phyloP scores from a whole-genome alignment of 768 basidiomycete species.

The Dictyophora rubrovolvata region DNA sequence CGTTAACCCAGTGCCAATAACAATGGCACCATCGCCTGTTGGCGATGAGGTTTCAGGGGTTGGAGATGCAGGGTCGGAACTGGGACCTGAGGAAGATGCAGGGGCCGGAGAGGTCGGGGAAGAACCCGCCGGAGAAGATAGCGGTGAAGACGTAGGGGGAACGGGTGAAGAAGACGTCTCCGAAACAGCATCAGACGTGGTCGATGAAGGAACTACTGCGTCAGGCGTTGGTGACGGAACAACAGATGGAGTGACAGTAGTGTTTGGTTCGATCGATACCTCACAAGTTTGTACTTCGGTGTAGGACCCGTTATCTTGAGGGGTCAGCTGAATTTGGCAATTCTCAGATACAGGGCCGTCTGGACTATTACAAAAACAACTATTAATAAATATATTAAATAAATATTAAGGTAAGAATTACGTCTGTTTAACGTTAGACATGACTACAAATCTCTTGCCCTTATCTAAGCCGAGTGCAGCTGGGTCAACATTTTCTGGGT shows the following conservation, averaged over 20 bases:
- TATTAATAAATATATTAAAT: not conserved
- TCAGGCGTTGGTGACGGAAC: not conserved
- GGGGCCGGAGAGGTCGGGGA: constrained; percentile 6
- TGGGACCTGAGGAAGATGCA: constrained; percentile 8
- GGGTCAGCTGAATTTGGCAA: not conserved
- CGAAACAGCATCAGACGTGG: not conserved
- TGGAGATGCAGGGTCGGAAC: not conserved
- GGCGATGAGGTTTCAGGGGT: not conserved
- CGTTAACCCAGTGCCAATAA: not conserved
- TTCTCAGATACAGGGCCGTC: not conserved
- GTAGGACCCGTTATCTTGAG: not conserved
- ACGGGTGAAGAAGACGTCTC: not conserved
- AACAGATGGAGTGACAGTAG: not conserved
- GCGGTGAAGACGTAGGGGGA: not conserved
- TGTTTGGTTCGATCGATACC: not conserved
- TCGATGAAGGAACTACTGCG: not conserved
- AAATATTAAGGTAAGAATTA: not conserved
- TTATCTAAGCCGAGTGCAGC: not conserved
- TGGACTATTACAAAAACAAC: not conserved
- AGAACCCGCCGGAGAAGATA: not conserved
- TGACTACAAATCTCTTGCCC: not conserved
- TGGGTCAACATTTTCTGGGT: not conserved
- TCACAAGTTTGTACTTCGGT: not conserved
- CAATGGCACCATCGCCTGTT: not conserved
- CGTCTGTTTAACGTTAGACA: not conserved